phyloP scores from a whole-genome alignment of 139 green algal genomes.

The Picochlorum costavermella region DNA sequence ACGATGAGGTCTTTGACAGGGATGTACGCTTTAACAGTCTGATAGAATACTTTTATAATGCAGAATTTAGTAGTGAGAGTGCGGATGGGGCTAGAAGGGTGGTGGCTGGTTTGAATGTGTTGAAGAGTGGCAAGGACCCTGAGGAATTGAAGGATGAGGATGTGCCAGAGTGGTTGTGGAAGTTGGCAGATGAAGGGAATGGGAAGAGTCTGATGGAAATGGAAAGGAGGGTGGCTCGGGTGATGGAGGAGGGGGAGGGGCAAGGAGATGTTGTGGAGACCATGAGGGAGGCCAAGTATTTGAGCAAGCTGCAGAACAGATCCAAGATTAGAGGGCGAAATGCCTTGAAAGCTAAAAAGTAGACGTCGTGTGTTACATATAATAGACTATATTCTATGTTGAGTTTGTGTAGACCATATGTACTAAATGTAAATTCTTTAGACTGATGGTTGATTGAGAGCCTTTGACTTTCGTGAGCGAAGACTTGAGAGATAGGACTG shows the following conservation, averaged over 20 bases:
- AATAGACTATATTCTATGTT: too few relatives aligned
- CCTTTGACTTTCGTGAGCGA: too few relatives aligned
- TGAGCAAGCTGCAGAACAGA: slow-evolving; percentile 27
- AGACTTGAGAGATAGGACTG: too few relatives aligned
- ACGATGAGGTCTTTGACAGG: neutral
- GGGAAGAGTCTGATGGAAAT: slow-evolving; percentile 27
- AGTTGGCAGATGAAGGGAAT: slow-evolving; percentile 17
- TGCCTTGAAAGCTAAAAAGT: slow-evolving; percentile 12
- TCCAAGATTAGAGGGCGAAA: slow-evolving; percentile 18
- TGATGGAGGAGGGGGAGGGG: neutral
- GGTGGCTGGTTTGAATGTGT: slow-evolving; percentile 22
- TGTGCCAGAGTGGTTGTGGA: slow-evolving; percentile 39
- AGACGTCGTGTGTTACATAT: too few relatives aligned
- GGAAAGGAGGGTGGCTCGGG: slow-evolving; percentile 3
- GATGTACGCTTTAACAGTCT: neutral
- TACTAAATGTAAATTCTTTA: too few relatives aligned
- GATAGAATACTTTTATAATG: neutral
- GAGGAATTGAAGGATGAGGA: slow-evolving; percentile 29
- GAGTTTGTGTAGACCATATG: too few relatives aligned
- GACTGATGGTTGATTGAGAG: too few relatives aligned
- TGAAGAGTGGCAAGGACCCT: slow-evolving; percentile 35
- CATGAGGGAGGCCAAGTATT: slow-evolving; percentile 11
- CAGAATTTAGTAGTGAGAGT: neutral
- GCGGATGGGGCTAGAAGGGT: slow-evolving; percentile 12
- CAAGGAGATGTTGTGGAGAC: neutral